Conservation (phyloP, 352 stramenopile species). For the Phytophthora sojae region DNA sequence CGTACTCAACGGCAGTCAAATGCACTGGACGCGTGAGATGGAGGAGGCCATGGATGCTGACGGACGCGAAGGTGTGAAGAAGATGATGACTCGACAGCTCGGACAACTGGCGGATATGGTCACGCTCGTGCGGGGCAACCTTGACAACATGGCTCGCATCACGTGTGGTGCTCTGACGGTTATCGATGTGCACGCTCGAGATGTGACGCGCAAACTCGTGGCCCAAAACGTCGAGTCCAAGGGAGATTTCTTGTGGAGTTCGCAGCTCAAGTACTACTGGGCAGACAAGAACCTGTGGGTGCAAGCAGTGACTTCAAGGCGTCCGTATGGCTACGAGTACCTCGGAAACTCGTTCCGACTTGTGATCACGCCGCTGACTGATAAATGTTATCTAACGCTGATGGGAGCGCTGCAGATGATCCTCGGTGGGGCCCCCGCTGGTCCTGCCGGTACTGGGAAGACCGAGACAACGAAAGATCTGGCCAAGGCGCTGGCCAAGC, state of each 20-base stretch:
- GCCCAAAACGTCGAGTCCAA: constrained; percentile 90
- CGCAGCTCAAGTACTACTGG: constrained; percentile 95
- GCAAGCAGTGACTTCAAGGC: constrained; percentile 90
- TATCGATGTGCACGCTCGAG: constrained; percentile 96
- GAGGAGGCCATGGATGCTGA: constrained; percentile 85
- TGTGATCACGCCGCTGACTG: constrained; percentile 96
- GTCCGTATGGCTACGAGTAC: constrained; percentile 97
- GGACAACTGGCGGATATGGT: constrained; percentile 95
- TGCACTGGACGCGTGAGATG: constrained; percentile 95
- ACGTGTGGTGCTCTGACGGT: constrained; percentile 93
- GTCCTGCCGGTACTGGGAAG: constrained; percentile 94
- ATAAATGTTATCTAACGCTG: constrained; percentile 97
- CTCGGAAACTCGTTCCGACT: constrained; percentile 96
- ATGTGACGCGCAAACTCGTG: constrained; percentile 94
- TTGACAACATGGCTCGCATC: constrained; percentile 88
- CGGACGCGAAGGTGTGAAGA: constrained; percentile 76
- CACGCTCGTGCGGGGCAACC: constrained; percentile 89
- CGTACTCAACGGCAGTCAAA: constrained; percentile 93
- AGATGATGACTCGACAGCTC: constrained; percentile 86
- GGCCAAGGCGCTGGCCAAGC: constrained; percentile 94
- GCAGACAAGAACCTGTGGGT: constrained; percentile 86
- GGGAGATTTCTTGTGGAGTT: constrained; percentile 90
- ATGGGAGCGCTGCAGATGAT: constrained; percentile 97
- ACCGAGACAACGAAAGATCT: constrained; percentile 97
- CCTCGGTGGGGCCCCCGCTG: constrained; percentile 92